phyloP scores from a whole-genome alignment of 176 grass and related monocot genomes.

The Luzula sylvatica region DNA sequence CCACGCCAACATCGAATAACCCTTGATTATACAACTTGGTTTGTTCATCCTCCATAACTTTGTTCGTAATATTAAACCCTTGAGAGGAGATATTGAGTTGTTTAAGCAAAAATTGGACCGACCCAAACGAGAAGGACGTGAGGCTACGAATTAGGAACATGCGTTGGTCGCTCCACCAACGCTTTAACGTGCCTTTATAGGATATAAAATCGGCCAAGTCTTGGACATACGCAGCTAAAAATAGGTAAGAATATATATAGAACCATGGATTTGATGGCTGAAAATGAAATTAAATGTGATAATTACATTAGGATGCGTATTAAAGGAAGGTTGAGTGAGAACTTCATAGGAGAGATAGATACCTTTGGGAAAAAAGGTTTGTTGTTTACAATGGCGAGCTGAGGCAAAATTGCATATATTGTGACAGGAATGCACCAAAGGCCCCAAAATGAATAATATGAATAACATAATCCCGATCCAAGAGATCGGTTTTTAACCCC shows the following conservation, averaged over 20 bases:
- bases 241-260: conserved; percentile 40
- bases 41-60: conserved; percentile 27
- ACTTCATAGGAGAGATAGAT: too few species aligned
- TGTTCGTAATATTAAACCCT: conserved; percentile 30
- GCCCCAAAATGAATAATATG: conserved; percentile 16
- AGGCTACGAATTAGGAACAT: conserved; percentile 16
- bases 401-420: conserved; percentile 29
- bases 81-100: conserved; percentile 13
- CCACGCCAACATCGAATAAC: conserved; percentile 22
- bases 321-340: too few species aligned
- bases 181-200: conserved; percentile 2
- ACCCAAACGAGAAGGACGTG: conserved; percentile 1
- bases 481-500: conserved; percentile 18
- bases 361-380: conserved; percentile 33
- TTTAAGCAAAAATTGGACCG: conserved; percentile 6
- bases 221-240: conserved; percentile 24
- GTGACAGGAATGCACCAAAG: conserved; percentile 16
- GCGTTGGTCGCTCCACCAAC: conserved; percentile 17
- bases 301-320: too few species aligned
- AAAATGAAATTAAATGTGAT: not conserved
- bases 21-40: conserved; percentile 22
- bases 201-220: conserved; percentile 26
- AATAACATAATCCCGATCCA: conserved; percentile 12
- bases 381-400: conserved; percentile 22
- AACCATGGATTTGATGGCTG: conserved; percentile 33